Conservation (phyloP, 192 early-diverging fungal genomes). For the Coemansia sp. region DNA sequence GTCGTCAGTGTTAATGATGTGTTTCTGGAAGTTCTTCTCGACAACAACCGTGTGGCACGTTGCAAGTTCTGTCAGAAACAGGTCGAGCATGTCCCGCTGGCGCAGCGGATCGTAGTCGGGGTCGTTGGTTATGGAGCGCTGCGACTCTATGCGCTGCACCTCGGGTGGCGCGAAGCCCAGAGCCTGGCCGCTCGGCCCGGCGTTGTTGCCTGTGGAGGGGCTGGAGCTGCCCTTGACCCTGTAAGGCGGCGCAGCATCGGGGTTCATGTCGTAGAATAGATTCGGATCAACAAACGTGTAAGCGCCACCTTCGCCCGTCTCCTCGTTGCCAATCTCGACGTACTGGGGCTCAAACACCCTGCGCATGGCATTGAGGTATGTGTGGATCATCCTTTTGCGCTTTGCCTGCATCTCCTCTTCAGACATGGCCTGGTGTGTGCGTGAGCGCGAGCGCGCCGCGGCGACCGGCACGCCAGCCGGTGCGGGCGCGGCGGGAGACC, state of each 20-base stretch:
- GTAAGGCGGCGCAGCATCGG: slow-evolving; percentile 40
- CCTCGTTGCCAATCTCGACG: slow-evolving; percentile 61
- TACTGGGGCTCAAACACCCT: slow-evolving; percentile 70
- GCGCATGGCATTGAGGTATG: slow-evolving; percentile 62
- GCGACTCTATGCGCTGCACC: slow-evolving; percentile 41
- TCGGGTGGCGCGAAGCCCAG: slow-evolving; percentile 12
- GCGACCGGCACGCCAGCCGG: slow-evolving; percentile 20
- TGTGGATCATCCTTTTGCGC: slow-evolving; percentile 56
- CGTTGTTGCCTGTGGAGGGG: slow-evolving; percentile 1
- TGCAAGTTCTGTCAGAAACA: slow-evolving; percentile 85
- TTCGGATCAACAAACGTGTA: slow-evolving; percentile 86
- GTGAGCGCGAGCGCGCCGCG: slow-evolving; percentile 32
- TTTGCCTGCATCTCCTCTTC: slow-evolving; percentile 37
- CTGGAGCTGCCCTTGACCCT: slow-evolving; percentile 12
- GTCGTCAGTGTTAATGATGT: slow-evolving; percentile 44
- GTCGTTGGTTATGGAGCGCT: slow-evolving; percentile 44
- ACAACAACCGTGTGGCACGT: slow-evolving; percentile 96
- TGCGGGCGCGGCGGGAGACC: neutral
- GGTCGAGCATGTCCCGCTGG: slow-evolving; percentile 57
- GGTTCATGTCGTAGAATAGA: slow-evolving; percentile 73
- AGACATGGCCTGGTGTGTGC: slow-evolving; percentile 27
- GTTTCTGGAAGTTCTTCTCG: slow-evolving; percentile 62
- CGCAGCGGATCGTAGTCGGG: slow-evolving; percentile 61
- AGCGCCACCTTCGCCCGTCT: slow-evolving; percentile 49
- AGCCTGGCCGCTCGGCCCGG: slow-evolving; percentile 17